phyloP scores from a whole-genome alignment of 1,139 yeast genomes.

The Lodderomyces pseudojiufengensis region DNA sequence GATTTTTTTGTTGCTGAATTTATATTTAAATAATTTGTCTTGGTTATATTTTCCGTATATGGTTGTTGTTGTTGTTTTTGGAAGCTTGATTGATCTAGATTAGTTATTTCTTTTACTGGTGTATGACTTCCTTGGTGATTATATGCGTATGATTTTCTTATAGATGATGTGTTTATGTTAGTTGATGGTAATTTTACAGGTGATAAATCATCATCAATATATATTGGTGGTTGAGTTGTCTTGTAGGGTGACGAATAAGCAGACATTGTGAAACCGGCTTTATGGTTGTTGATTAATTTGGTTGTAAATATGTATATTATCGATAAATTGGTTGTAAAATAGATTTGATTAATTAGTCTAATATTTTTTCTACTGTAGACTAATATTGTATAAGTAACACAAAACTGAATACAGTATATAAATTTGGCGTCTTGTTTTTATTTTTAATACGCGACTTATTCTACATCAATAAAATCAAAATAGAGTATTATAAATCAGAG shows the following conservation, averaged over 20 bases:
- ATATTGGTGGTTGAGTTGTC: neutral
- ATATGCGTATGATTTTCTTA: conserved; percentile 1
- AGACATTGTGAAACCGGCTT: no score
- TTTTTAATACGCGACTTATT: no score
- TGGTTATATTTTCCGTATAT: conserved; percentile 1
- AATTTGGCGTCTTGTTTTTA: no score
- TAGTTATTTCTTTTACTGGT: conserved; percentile 13
- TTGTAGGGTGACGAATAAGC: conserved; percentile 1
- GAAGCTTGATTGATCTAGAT: conserved; percentile 3
- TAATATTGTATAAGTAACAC: no score
- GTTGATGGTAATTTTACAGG: conserved; percentile 10
- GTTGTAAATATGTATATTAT: no score
- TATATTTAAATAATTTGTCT: conserved; percentile 1
- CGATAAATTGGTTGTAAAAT: no score
- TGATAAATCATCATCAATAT: conserved; percentile 11
- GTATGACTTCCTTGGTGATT: conserved; percentile 2
- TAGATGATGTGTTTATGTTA: conserved; percentile 2
- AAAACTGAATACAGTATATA: no score
- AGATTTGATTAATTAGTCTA: no score
- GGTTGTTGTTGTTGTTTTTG: neutral
- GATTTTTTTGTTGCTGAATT: neutral
- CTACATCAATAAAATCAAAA: no score
- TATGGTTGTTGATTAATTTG: no score
- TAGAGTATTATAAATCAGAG: no score
- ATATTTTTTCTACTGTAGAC: no score